Evolutionary conservation across 225 moss, liverwort and hornwort species (phyloP), one percentile per base, ranked within the genome.

Genomic region (Pseudoscleropodium purum): DNA sequence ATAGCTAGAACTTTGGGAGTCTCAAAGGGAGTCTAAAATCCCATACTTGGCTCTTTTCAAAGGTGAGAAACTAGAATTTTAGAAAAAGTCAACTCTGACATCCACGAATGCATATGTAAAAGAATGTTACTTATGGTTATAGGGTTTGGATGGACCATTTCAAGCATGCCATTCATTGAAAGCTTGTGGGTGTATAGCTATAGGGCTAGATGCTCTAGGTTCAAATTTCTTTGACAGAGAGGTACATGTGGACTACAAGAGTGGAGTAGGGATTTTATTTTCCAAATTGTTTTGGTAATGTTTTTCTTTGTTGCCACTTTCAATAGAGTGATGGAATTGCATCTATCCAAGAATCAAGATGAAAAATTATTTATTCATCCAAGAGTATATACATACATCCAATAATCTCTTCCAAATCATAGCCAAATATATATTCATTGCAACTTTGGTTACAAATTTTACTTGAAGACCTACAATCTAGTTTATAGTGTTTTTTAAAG

Each of bases 1-100:
- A 75, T 30, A 75, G 4, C 6, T 9, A 11, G 1, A 47, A 43
- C 43, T 74, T 74, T 29, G 6, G 10, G 10, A 49, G 4, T 49
- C 3, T 47, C 5, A n/a, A n/a, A n/a, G n/a, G 45, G 8, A 8
- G 45, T 45, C 45, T 45, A 45, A 45, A 45, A 4, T 2, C 4
- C 0, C 1, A 0, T 47, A 6, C 49, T 10, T 31, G 30, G 3
- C 0, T 0, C 4, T 31, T 11, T 5, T 75, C 18, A 47, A 47
- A 75, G 4, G 33, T 31, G 6, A 20, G 12, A 7, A 47, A 49
- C 3, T 75, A 47, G 18, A 7, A 31, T 75, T 31, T 12, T 12
- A 7, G 20, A 57, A 31, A 49, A 75, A 49, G 0, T 7, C 13
- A 51, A 51, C 3, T 76, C 2, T 51, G 8, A 76, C 1, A 1